phyloP scores from a whole-genome alignment of 1,139 yeast genomes.

The Scheffersomyces parashehatae region DNA sequence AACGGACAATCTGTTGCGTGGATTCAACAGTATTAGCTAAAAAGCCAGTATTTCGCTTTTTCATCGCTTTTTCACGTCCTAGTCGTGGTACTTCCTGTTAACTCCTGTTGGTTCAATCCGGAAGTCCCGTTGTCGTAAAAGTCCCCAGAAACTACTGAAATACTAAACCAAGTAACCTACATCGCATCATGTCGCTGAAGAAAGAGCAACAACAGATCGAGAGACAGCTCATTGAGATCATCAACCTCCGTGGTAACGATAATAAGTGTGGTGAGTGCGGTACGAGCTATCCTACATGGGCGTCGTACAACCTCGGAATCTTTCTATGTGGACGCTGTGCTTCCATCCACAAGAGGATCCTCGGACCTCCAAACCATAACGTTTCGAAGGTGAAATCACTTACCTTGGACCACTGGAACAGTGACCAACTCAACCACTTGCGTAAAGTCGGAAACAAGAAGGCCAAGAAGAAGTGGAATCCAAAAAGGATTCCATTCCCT shows the following conservation, averaged over 20 bases:
- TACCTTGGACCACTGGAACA: slow-evolving; percentile 77
- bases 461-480: slow-evolving; percentile 66
- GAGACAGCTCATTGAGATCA: slow-evolving; percentile 44
- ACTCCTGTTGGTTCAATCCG: no score
- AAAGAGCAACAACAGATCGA: slow-evolving; percentile 40
- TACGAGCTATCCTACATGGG: slow-evolving; percentile 61
- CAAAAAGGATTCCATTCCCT: slow-evolving; percentile 64
- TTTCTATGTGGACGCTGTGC: slow-evolving; percentile 81
- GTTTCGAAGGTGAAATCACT: slow-evolving; percentile 77
- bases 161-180: no score
- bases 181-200: slow-evolving; percentile 21
- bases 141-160: no score
- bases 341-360: slow-evolving; percentile 65
- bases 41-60: no score
- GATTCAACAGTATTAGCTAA: no score
- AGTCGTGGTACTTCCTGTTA: no score
- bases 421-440: slow-evolving; percentile 58
- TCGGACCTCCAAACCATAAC: slow-evolving; percentile 51
- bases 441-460: slow-evolving; percentile 64
- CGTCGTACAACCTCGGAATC: slow-evolving; percentile 54
- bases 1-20: no score
- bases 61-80: no score
- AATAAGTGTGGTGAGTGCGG: slow-evolving; percentile 79
- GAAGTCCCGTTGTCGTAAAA: no score
- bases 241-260: slow-evolving; percentile 39